A percentile compares a stretch with the other conserved stretches of the same genome.
These are phyloP conservation scores for Aspergillus ochraceoroseus DNA, from an alignment of 2,329 filamentous ascomycete species.

Conservation along the genomic window DNA sequence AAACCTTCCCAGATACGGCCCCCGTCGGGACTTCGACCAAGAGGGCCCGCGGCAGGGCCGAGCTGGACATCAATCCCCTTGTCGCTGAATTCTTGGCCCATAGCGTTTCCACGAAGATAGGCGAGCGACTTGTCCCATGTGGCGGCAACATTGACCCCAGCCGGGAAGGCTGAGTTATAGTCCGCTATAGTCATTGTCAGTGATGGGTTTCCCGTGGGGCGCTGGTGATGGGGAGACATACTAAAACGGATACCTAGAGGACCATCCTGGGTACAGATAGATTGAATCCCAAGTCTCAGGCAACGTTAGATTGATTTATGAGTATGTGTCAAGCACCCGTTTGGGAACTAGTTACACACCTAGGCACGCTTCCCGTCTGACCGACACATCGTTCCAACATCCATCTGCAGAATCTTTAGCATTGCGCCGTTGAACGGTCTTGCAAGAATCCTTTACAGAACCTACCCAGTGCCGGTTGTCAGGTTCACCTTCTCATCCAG, in stretches of 20 bases:
- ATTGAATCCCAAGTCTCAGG: constrained; percentile 56
- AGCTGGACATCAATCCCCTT: constrained; percentile 73
- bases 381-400: constrained; percentile 70
- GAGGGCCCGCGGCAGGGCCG: constrained; percentile 70
- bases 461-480: constrained; percentile 81
- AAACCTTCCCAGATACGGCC: constrained; percentile 65
- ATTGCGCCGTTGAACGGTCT: neutral
- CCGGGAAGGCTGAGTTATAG: constrained; percentile 75
- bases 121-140: constrained; percentile 73
- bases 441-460: constrained; percentile 15
- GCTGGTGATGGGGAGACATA: too few species aligned
- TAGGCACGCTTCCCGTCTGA: constrained; percentile 52
- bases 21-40: constrained; percentile 63
- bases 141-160: constrained; percentile 73
- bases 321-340: too few species aligned
- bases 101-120: constrained; percentile 62
- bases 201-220: too few species aligned
- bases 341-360: too few species aligned
- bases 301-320: too few species aligned
- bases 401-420: constrained; percentile 49
- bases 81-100: constrained; percentile 68
- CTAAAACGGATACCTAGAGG: constrained; percentile 71
- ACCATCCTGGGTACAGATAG: constrained; percentile 81
- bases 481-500: constrained; percentile 89
- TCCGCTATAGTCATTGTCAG: constrained; percentile 51